phyloP scores from a whole-genome alignment of 148 eudicot genomes.

The Fagopyrum esculentum region DNA sequence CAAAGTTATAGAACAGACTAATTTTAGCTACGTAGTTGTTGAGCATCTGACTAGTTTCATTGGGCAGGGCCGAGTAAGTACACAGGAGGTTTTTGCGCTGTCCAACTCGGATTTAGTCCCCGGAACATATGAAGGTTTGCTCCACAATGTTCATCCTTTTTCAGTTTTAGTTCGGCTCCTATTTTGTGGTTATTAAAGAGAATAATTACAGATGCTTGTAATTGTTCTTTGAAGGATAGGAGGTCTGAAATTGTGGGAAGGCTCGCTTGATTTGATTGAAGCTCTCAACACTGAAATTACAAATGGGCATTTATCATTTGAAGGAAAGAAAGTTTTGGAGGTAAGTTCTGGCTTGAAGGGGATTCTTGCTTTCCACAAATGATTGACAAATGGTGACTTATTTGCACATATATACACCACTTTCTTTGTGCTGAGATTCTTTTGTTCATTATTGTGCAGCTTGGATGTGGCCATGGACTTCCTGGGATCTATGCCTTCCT shows the following conservation, averaged over 20 bases:
- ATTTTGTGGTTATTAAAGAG: not conserved
- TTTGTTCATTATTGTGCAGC: conserved; percentile 36
- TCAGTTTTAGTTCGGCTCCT: not conserved
- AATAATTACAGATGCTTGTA: not conserved
- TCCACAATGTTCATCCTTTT: not conserved
- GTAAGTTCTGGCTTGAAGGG: conserved; percentile 33
- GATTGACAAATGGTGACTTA: not conserved
- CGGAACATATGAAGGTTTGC: conserved; percentile 96
- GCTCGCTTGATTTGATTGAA: conserved; percentile 81
- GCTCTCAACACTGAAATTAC: conserved; percentile 59
- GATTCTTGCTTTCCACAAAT: not conserved
- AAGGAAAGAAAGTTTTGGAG: conserved; percentile 84
- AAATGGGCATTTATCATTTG: conserved; percentile 40
- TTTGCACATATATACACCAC: not conserved
- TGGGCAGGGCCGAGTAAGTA: conserved; percentile 82
- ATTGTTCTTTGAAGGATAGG: conserved; percentile 37
- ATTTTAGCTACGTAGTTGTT: not conserved
- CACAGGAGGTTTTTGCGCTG: conserved; percentile 73
- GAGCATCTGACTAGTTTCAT: not conserved
- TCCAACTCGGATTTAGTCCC: conserved; percentile 94
- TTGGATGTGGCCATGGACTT: conserved; percentile 99
- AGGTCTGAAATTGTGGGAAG: conserved; percentile 94
- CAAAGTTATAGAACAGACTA: not conserved
- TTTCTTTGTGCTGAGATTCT: not conserved
- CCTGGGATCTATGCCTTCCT: conserved; percentile 87